A percentile compares a stretch with the other conserved stretches of the same genome.
phyloP scores from a whole-genome alignment of 352 stramenopile genomes.

The Globisporangium megalacanthum region DNA sequence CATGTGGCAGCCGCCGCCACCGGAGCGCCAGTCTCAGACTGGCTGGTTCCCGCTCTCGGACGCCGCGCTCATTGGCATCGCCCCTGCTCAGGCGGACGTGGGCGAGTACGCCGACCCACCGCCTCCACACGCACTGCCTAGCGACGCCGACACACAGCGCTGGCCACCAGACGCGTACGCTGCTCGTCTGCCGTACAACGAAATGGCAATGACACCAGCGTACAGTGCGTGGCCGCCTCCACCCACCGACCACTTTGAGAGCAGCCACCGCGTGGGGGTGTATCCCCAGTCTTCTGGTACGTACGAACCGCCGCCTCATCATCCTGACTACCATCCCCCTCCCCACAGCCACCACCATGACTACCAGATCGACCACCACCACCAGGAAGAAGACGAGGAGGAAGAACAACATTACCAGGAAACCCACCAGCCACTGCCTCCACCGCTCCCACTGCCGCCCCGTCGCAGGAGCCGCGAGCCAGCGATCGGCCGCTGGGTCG shows the following conservation, averaged over 20 bases:
- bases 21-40: conserved; percentile 25
- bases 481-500: conserved; percentile 70
- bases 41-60: conserved; percentile 51
- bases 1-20: neutral
- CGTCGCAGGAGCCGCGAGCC: conserved; percentile 44
- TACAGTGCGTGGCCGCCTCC: neutral
- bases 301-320: neutral
- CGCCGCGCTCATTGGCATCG: conserved; percentile 19
- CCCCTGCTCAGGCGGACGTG: conserved; percentile 4
- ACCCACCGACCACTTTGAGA: neutral
- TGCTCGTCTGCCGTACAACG: neutral
- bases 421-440: neutral
- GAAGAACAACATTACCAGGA: neutral
- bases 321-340: neutral
- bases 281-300: neutral
- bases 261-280: neutral
- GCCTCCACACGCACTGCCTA: too few species aligned
- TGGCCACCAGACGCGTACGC: neutral
- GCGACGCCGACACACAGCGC: too few species aligned
- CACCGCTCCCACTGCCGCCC: conserved; percentile 8
- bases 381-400: neutral
- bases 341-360: neutral
- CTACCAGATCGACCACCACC: neutral
- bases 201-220: neutral
- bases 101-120: neutral